Percentiles rank a stretch among this genome's conserved stretches.
Conservation (phyloP, 1,284 basidiomycete species). For the Veloporphyrellus conicus region DNA sequence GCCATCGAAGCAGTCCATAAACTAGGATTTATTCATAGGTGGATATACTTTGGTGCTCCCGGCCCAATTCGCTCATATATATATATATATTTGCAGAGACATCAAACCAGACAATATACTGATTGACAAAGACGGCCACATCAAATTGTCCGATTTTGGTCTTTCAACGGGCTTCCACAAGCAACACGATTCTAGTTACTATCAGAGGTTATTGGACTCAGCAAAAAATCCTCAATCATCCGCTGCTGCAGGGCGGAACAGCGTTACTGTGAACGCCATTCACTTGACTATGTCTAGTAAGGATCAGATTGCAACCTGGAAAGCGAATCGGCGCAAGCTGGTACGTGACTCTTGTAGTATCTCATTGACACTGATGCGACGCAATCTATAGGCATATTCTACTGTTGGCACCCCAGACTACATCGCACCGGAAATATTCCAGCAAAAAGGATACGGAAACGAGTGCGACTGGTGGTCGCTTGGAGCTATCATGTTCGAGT, state of each 20-base stretch:
- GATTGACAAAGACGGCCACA: constrained; percentile 87
- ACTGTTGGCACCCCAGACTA: constrained; percentile 99
- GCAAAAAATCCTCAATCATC: constrained; percentile 36
- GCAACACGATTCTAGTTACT: constrained; percentile 88
- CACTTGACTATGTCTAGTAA: constrained; percentile 87
- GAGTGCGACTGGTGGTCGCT: constrained; percentile 99
- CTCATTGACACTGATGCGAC: background rate
- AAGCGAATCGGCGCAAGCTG: constrained; percentile 94
- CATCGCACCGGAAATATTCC: constrained; percentile 97
- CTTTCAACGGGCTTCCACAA: constrained; percentile 95
- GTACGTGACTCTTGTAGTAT: constrained; percentile 40
- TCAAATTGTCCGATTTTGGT: constrained; percentile 96
- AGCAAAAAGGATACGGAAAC: constrained; percentile 94
- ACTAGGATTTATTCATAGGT: constrained; percentile 89
- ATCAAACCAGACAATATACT: constrained; percentile 97
- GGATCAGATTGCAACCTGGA: constrained; percentile 97
- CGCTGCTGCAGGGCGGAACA: constrained; percentile 56
- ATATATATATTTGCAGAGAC: constrained; percentile 52
- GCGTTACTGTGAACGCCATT: constrained; percentile 85
- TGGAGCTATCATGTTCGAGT: constrained; percentile 99
- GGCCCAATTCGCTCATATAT: background rate
- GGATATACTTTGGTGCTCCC: background rate
- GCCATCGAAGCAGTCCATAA: constrained; percentile 91
- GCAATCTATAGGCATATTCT: constrained; percentile 77
- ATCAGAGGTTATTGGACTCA: constrained; percentile 68